phyloP scores from a whole-genome alignment of 2,329 filamentous ascomycete species.

The Penicillium sp. region DNA sequence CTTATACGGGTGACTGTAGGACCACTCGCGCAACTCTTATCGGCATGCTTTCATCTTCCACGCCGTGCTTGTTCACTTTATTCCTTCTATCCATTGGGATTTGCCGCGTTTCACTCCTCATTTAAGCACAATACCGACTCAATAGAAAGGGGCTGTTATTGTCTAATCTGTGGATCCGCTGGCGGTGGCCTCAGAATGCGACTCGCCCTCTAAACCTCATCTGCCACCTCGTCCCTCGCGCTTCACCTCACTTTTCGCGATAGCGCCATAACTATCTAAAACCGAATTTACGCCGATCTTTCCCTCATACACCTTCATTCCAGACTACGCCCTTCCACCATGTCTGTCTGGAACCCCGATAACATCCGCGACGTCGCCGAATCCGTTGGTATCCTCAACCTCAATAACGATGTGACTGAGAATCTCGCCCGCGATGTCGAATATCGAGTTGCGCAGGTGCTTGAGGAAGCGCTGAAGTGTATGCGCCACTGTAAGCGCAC shows the following conservation, averaged over 20 bases:
- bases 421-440: conserved; percentile 91
- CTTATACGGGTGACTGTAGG: conserved; percentile 13
- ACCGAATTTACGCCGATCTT: neutral
- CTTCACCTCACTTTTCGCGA: conserved; percentile 1
- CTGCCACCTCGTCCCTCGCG: neutral
- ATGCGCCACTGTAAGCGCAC: conserved; percentile 91
- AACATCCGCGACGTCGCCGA: conserved; percentile 96
- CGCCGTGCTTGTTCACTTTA: neutral
- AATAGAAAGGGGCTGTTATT: neutral
- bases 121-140: no score
- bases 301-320: neutral
- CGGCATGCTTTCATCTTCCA: conserved; percentile 12
- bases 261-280: neutral
- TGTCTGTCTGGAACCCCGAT: conserved; percentile 88
- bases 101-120: neutral
- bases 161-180: conserved; percentile 2
- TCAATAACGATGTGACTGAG: conserved; percentile 83
- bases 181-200: conserved; percentile 17
- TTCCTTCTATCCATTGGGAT: neutral
- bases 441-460: conserved; percentile 87
- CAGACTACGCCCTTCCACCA: conserved; percentile 25
- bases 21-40: conserved; percentile 22
- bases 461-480: conserved; percentile 90
- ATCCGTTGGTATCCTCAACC: conserved; percentile 79
- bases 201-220: conserved; percentile 3